Conservation (phyloP, 1,139 yeast species). For the Pichia sp. region DNA sequence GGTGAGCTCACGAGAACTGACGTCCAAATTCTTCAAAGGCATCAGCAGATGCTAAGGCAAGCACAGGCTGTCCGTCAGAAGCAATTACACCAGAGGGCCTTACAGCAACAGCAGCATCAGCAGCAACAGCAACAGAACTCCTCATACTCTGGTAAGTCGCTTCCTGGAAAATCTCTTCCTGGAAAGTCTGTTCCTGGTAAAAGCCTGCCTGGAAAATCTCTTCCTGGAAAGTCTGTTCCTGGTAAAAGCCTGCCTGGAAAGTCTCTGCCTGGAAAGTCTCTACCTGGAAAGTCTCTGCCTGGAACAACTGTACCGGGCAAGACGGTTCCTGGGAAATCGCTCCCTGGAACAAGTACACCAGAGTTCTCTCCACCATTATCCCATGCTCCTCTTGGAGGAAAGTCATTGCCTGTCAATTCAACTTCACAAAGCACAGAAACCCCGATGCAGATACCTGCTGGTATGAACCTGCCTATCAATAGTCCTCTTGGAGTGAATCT, state of each 20-base stretch:
- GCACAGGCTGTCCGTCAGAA: constrained; percentile 26
- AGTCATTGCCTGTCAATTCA: constrained; percentile 6
- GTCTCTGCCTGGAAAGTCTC: neutral
- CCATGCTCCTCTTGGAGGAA: neutral
- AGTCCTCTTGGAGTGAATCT: neutral
- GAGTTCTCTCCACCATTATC: neutral
- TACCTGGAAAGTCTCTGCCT: constrained; percentile 6
- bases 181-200: constrained; percentile 8
- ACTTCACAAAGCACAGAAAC: neutral
- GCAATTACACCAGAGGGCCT: constrained; percentile 23
- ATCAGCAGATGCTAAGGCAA: constrained; percentile 30
- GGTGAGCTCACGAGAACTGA: constrained; percentile 31
- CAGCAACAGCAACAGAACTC: constrained; percentile 4
- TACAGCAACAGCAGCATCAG: constrained; percentile 15
- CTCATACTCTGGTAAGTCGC: constrained; percentile 7
- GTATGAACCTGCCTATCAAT: constrained; percentile 1
- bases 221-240: neutral
- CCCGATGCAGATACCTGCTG: neutral
- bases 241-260: constrained; percentile 8
- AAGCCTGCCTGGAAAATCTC: constrained; percentile 1
- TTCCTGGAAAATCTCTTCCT: constrained; percentile 10
- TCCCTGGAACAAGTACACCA: constrained; percentile 2
- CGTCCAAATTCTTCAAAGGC: constrained; percentile 28
- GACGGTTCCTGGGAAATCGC: neutral
- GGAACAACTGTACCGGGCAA: too few species aligned